These are phyloP conservation scores for Adiantum capillusveneris DNA, from an alignment of 75 land plant genomes.

Conservation along the genomic window DNA sequence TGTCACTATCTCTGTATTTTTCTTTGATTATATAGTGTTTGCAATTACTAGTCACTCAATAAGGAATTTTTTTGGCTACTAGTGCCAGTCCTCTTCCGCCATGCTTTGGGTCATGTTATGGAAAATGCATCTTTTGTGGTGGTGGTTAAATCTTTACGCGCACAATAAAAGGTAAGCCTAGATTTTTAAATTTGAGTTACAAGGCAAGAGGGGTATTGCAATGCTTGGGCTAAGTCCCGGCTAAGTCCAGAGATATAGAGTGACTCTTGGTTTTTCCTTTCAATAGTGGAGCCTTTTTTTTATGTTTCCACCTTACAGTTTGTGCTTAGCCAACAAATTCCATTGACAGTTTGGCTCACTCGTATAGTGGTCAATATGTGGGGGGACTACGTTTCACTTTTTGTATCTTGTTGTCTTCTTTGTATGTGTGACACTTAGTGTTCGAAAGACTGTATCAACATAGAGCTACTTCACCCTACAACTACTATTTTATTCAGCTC, in stretches of 20 bases:
- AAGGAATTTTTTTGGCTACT: constrained; percentile 14
- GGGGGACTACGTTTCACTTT: not conserved
- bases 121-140: constrained; percentile 40
- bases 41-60: not conserved
- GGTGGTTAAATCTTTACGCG: constrained; percentile 43
- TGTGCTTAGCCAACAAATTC: constrained; percentile 34
- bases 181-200: no score
- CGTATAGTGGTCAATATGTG: constrained; percentile 36
- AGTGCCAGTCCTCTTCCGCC: constrained; percentile 29
- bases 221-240: no score
- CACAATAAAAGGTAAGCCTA: constrained; percentile 25
- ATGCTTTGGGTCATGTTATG: constrained; percentile 47
- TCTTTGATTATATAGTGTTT: no score
- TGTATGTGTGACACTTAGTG: no score
- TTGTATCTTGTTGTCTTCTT: not conserved
- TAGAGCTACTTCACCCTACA: no score
- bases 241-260: no score
- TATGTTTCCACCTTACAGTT: constrained; percentile 40
- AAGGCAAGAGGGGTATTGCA: no score
- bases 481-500: no score
- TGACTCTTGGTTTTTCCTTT: no score
- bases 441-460: no score
- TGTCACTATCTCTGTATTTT: no score
- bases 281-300: constrained; percentile 42
- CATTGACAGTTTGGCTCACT: constrained; percentile 27